Conservation (phyloP, 2,329 filamentous ascomycete genomes). For the Bipolaris cookei region DNA sequence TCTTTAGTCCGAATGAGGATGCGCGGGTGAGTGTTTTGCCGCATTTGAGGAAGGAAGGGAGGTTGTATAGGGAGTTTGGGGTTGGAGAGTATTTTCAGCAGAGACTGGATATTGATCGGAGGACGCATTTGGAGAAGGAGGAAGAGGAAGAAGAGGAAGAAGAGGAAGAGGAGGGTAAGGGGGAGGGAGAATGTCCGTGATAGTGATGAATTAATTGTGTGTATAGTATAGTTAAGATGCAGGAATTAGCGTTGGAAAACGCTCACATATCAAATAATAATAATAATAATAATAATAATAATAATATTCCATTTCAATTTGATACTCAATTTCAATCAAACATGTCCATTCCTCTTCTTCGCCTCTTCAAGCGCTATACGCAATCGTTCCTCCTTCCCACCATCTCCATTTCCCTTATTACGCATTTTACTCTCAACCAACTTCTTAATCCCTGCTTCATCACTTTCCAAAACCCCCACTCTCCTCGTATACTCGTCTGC, state of each 20-base stretch:
- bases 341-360: constrained; percentile 59
- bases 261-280: background rate
- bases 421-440: constrained; percentile 38
- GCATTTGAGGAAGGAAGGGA: constrained; percentile 34
- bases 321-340: background rate
- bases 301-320: too few species aligned
- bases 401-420: constrained; percentile 21
- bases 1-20: constrained; percentile 48
- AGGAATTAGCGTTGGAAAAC: too few species aligned
- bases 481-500: constrained; percentile 46
- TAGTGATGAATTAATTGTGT: background rate
- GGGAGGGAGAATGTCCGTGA: background rate
- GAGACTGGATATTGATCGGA: constrained; percentile 42
- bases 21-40: constrained; percentile 41
- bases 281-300: background rate
- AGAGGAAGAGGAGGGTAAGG: too few species aligned
- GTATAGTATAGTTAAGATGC: too few species aligned
- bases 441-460: constrained; percentile 40
- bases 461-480: constrained; percentile 49
- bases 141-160: constrained; percentile 9
- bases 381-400: constrained; percentile 56
- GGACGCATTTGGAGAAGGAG: constrained; percentile 34
- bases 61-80: constrained; percentile 37
- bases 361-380: constrained; percentile 60
- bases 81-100: constrained; percentile 45